Evolutionary conservation across 2,329 filamentous ascomycete genomes (phyloP), one percentile per base, ranked within the genome.

Genomic region (Epichloe elymi): DNA sequence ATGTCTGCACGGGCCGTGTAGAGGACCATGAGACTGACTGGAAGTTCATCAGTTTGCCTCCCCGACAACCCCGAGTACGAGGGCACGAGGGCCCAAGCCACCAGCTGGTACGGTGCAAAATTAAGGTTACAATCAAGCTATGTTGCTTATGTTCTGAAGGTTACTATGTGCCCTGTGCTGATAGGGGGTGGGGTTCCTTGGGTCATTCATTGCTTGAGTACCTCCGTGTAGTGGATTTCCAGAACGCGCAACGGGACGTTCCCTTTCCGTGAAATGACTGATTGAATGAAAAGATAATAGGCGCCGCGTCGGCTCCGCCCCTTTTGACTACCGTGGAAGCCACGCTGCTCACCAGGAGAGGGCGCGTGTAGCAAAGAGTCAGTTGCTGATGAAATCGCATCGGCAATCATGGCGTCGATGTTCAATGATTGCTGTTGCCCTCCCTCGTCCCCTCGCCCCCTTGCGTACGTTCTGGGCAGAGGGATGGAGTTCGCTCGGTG

Each of bases 41-140:
- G 26, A 30, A 30, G 26, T 11, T 10, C 1, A 30, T 4, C 26
- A 30, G 26, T 7, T 30, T 30, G 7, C 26, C 26, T 10, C 26
- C 26, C 26, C 8, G 26, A 30, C 26, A 4, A 10, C 26, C 8
- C 26, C 26, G 26, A 30, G 39, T 19, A 14, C 14, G 43, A 46
- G n/a, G n/a, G 12, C 30, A 30, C 14, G 17, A 36, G 30, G 23
- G 15, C 42, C n/a, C n/a, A 19, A 5, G 17, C n/a, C 23, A 44
- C 26, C 26, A 35, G 30, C 47, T 42, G 47, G 30, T 11, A 19
- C 11, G 26, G 46, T 26, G 14, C 17, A 3, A 15, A 23, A 51
- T 39, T 35, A 51, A 51, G 49, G 49, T 46, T 46, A 35, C 43
- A 26, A 41, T 35, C 47, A 50, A 46, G 20, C 39, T 41, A 40